These are phyloP conservation scores for Phytophthora hybrid DNA, from an alignment of 352 stramenopile species.

Conservation along the genomic window DNA sequence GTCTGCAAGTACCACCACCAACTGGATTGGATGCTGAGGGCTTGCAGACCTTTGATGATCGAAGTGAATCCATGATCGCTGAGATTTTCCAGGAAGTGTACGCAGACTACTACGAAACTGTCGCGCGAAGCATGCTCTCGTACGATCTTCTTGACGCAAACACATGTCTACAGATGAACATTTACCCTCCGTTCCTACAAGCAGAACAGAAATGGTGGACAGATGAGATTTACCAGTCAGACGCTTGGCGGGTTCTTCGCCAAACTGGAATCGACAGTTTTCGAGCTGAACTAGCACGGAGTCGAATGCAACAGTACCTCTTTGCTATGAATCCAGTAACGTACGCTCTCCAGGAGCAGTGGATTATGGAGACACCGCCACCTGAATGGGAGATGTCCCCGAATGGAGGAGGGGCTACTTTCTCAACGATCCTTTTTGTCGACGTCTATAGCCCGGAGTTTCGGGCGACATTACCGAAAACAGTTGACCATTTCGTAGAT, in stretches of 20 bases:
- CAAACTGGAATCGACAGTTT: slow-evolving; percentile 74
- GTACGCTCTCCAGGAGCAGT: slow-evolving; percentile 90
- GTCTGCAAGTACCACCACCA: slow-evolving; percentile 76
- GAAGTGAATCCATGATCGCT: slow-evolving; percentile 74
- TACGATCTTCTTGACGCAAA: slow-evolving; percentile 89
- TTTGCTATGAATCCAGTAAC: slow-evolving; percentile 86
- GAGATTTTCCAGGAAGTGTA: slow-evolving; percentile 85
- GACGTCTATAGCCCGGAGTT: slow-evolving; percentile 81
- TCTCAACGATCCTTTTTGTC: slow-evolving; percentile 84
- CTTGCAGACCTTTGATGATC: slow-evolving; percentile 64
- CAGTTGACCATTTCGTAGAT: slow-evolving; percentile 88
- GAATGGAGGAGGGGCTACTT: slow-evolving; percentile 44
- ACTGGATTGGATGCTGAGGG: slow-evolving; percentile 50
- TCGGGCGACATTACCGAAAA: slow-evolving; percentile 71
- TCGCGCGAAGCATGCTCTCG: slow-evolving; percentile 85
- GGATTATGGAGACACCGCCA: slow-evolving; percentile 77
- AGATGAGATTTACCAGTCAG: slow-evolving; percentile 73
- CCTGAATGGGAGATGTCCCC: slow-evolving; percentile 78
- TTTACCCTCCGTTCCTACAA: slow-evolving; percentile 83
- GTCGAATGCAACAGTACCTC: slow-evolving; percentile 58
- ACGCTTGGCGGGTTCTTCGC: slow-evolving; percentile 84
- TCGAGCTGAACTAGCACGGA: slow-evolving; percentile 50
- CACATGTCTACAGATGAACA: slow-evolving; percentile 75
- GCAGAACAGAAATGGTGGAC: slow-evolving; percentile 90
- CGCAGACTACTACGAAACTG: slow-evolving; percentile 77